Conservation (phyloP, 2,329 filamentous ascomycete genomes). For the Beauveria sp. region DNA sequence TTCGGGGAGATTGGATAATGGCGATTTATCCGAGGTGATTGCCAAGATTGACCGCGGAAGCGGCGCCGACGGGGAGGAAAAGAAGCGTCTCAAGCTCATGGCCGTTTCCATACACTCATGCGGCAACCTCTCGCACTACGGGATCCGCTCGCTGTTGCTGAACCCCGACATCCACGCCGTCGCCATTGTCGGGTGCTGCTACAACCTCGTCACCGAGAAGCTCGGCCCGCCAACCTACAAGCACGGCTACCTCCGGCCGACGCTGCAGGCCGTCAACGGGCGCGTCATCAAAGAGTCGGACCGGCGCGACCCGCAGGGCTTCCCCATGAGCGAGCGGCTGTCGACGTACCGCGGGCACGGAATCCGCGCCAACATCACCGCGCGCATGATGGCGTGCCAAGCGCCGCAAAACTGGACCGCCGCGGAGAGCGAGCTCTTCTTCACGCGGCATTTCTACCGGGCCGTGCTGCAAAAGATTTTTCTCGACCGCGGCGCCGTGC, state of each 20-base stretch:
- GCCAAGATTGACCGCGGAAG: conserved; percentile 40
- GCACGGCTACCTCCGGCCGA: conserved; percentile 66
- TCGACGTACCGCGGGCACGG: conserved; percentile 50
- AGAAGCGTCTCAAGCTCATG: conserved; percentile 54
- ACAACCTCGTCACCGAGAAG: conserved; percentile 89
- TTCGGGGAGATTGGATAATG: conserved; percentile 64
- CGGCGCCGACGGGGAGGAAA: conserved; percentile 16
- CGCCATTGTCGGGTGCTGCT: conserved; percentile 95
- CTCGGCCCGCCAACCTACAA: conserved; percentile 84
- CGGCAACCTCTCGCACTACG: conserved; percentile 94
- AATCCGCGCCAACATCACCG: conserved; percentile 86
- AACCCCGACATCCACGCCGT: conserved; percentile 84
- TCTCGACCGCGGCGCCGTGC: conserved; percentile 72
- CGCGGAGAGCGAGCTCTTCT: conserved; percentile 76
- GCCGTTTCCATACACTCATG: conserved; percentile 95
- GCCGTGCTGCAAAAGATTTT: conserved; percentile 89
- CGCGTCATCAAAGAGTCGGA: conserved; percentile 61
- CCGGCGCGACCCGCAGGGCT: conserved; percentile 80
- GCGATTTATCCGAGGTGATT: conserved; percentile 63
- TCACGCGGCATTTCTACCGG: conserved; percentile 87
- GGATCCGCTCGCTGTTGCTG: conserved; percentile 73
- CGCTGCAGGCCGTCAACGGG: conserved; percentile 57
- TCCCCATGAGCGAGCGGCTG: conserved; percentile 78
- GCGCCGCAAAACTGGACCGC: conserved; percentile 87
- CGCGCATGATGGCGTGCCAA: conserved; percentile 96